phyloP scores from a whole-genome alignment of 2,329 filamentous ascomycete genomes.

The Lachnellula hyalina region DNA sequence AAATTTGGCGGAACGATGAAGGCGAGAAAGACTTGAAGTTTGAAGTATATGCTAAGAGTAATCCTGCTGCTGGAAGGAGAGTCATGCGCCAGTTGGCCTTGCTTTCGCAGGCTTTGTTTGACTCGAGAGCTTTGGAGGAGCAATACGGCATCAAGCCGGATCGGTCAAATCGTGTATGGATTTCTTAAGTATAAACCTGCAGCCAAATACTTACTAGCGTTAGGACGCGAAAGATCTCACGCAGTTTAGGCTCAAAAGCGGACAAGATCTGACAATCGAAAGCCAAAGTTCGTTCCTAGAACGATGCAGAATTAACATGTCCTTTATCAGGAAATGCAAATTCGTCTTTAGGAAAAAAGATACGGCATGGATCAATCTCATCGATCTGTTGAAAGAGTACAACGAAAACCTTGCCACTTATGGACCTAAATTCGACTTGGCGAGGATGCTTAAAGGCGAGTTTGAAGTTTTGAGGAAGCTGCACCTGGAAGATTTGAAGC shows the following conservation, averaged over 20 bases:
- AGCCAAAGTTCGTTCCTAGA: slow-evolving; percentile 22
- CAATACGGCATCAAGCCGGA: slow-evolving; percentile 23
- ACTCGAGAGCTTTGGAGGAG: slow-evolving; percentile 22
- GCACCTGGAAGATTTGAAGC: slow-evolving; percentile 15
- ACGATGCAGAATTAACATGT: slow-evolving; percentile 21
- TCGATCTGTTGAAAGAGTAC: slow-evolving; percentile 21
- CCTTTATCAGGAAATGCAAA: slow-evolving; percentile 23
- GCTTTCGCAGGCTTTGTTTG: slow-evolving; percentile 20
- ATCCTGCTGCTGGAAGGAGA: slow-evolving; percentile 15
- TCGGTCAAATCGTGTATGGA: slow-evolving; percentile 18
- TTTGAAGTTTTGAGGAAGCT: slow-evolving; percentile 20
- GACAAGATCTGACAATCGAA: slow-evolving; percentile 21
- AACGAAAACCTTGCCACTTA: slow-evolving; percentile 18
- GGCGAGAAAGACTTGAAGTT: slow-evolving; percentile 22
- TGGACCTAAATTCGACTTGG: slow-evolving; percentile 18
- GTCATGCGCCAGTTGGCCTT: slow-evolving; percentile 20
- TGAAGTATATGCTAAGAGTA: slow-evolving; percentile 20
- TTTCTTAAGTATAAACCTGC: not conserved
- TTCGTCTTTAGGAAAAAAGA: slow-evolving; percentile 23
- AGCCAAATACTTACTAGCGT: not conserved
- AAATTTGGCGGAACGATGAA: slow-evolving; percentile 22
- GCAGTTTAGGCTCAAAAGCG: slow-evolving; percentile 16
- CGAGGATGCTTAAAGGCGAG: slow-evolving; percentile 20
- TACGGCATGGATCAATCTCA: slow-evolving; percentile 15
- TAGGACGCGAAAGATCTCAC: slow-evolving; percentile 25